Base-by-base conservation (phyloP, 129 eudicot genomes). In the Apium graveolens region DNA sequence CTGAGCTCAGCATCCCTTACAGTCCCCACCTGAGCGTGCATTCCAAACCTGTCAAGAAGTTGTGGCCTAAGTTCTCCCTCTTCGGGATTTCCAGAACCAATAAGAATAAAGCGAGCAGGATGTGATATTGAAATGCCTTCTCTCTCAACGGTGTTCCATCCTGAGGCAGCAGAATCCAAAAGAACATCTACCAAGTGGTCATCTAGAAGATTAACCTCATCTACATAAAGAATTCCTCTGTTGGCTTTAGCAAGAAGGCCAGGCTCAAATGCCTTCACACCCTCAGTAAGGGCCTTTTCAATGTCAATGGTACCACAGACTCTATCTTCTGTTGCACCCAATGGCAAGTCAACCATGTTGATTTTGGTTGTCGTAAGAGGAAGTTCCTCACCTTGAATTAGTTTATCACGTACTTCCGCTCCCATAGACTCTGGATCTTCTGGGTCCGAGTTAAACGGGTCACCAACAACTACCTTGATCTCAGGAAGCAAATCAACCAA, bases 321-420 rank as follows among this genome's bases (percentile, higher is more conserved):
- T 68, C 98, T 79, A 76, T 93, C 98, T 75, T 93, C 97, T 2
- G 98, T 93, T 14, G 97, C 97, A 76, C 98, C 98, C 78, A 93
- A 83, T n/a, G 98, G 98, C 43, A 93, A 83, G 84, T 94, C 98
- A 82, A 94, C 98, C 98, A 91, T 94, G 87, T 85, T 94, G 86
- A 94, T 91, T 82, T 94, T 94, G 85, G 96, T 91, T 35, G 63
- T 80, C 13, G 85, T 34, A 20, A 90, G 82, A 21, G 86, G 79
- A 75, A 94, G 90, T 80, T 86, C 78, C 84, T 94, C 97, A 1
- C 97, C 97, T 79, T 81, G 85, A 7, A 87, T 66, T 39, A 89
- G n/a, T 44, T 84, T 91, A 69, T 90, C 98, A 74, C 96, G 82
- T 11, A 94, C 98, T 85, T 94, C 98, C 82, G 87, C 84, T 17